phyloP scores from a whole-genome alignment of 345 rosid species.

The Physaria fendleri region DNA sequence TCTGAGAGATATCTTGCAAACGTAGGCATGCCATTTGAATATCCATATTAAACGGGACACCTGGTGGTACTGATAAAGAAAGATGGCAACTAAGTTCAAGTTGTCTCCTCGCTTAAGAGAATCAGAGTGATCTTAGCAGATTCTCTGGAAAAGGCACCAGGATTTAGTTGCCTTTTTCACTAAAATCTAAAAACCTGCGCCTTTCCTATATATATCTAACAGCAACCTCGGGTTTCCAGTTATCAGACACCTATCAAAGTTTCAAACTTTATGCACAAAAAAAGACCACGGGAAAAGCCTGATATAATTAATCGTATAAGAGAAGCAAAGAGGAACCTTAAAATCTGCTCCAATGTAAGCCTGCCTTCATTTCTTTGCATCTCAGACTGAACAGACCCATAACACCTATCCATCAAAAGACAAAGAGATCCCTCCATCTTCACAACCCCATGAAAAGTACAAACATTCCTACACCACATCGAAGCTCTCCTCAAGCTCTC shows the following conservation, averaged over 20 bases:
- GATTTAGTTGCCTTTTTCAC: background rate
- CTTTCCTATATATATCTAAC: background rate
- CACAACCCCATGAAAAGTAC: constrained; percentile 80
- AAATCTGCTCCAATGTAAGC: constrained; percentile 90
- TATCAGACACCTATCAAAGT: background rate
- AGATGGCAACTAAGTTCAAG: background rate
- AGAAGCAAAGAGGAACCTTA: constrained; percentile 47
- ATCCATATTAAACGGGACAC: background rate
- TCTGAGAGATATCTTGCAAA: background rate
- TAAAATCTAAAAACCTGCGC: background rate
- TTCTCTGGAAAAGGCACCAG: background rate
- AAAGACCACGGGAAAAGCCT: background rate
- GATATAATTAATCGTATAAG: background rate
- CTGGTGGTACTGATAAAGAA: constrained; percentile 4
- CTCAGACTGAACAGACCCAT: constrained; percentile 82
- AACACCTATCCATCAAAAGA: constrained; percentile 75
- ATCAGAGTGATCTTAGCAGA: background rate
- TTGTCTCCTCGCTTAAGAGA: background rate
- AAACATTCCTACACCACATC: constrained; percentile 94
- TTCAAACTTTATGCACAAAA: constrained; percentile 2
- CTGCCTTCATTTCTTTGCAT: constrained; percentile 91
- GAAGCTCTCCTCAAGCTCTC: constrained; percentile 65
- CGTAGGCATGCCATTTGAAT: background rate
- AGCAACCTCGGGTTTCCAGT: background rate
- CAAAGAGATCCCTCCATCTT: constrained; percentile 58